Conservation (phyloP, 176 grass and related monocot species). For the Ananas comosus region DNA sequence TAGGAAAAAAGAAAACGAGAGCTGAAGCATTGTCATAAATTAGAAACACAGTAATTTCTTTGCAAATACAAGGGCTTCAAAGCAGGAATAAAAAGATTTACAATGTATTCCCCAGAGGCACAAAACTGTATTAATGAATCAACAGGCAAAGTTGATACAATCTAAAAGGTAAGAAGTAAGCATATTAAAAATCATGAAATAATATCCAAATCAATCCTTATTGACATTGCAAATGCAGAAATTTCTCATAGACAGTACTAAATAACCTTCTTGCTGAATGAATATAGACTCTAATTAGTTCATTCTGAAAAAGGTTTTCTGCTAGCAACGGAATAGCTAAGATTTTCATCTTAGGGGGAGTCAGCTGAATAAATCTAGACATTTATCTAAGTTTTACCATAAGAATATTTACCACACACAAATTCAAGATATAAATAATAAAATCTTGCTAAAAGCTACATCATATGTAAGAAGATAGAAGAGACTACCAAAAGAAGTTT, state of each 20-base stretch:
- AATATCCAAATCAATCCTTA: background rate
- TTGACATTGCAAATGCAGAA: background rate
- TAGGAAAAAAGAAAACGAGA: slow-evolving; percentile 8
- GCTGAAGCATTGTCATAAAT: slow-evolving; percentile 11
- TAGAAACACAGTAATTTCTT: background rate
- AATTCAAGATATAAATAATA: no score
- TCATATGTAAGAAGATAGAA: no score
- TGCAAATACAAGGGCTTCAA: slow-evolving; percentile 2
- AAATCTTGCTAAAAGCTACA: no score
- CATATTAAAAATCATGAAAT: background rate
- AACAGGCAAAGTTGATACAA: background rate
- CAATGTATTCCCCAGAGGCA: background rate
- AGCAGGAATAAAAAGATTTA: background rate
- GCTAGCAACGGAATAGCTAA: no score
- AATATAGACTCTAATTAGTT: background rate
- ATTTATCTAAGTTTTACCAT: no score
- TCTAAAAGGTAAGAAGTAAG: background rate
- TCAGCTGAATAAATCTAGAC: no score
- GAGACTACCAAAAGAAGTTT: no score
- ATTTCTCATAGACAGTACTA: background rate
- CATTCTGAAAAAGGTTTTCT: background rate
- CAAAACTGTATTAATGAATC: background rate
- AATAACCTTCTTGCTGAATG: background rate
- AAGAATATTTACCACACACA: no score
- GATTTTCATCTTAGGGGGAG: no score